phyloP scores from a whole-genome alignment of 495 filamentous ascomycete genomes.

The Penicillium bovifimosum region DNA sequence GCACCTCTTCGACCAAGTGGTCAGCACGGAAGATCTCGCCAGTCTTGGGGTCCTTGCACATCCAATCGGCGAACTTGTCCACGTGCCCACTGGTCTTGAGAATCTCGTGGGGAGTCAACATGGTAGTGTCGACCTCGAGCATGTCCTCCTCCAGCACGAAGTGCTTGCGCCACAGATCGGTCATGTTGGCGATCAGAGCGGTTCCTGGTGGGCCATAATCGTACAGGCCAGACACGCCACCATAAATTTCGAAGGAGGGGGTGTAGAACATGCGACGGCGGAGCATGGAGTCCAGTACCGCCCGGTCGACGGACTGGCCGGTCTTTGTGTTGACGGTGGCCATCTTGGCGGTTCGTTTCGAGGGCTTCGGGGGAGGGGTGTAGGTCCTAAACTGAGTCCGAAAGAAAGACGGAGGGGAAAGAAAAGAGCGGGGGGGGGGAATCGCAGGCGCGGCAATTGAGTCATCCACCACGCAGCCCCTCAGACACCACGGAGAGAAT shows the following conservation, averaged over 20 bases:
- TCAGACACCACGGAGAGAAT: conserved; percentile 17
- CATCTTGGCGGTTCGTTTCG: conserved; percentile 41
- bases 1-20: conserved; percentile 89
- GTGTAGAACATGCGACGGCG: conserved; percentile 89
- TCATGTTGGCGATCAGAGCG: conserved; percentile 74
- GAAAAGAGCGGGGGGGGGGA: conserved; percentile 32
- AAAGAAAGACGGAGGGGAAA: conserved; percentile 31
- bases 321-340: conserved; percentile 71
- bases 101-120: conserved; percentile 81
- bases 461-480: conserved; percentile 40
- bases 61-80: conserved; percentile 97
- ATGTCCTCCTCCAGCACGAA: conserved; percentile 87
- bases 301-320: conserved; percentile 81
- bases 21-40: conserved; percentile 95
- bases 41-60: conserved; percentile 98
- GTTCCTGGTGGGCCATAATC: conserved; percentile 83
- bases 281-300: conserved; percentile 73
- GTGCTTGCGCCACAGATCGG: conserved; percentile 90
- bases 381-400: conserved; percentile 19
- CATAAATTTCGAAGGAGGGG: conserved; percentile 91
- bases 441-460: conserved; percentile 39
- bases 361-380: conserved; percentile 25
- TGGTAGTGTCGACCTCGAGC: conserved; percentile 83
- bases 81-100: conserved; percentile 96
- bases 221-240: conserved; percentile 77